These are phyloP conservation scores for Chenopodium berlandieri DNA, from an alignment of 148 eudicot genomes.

Conservation along the genomic window DNA sequence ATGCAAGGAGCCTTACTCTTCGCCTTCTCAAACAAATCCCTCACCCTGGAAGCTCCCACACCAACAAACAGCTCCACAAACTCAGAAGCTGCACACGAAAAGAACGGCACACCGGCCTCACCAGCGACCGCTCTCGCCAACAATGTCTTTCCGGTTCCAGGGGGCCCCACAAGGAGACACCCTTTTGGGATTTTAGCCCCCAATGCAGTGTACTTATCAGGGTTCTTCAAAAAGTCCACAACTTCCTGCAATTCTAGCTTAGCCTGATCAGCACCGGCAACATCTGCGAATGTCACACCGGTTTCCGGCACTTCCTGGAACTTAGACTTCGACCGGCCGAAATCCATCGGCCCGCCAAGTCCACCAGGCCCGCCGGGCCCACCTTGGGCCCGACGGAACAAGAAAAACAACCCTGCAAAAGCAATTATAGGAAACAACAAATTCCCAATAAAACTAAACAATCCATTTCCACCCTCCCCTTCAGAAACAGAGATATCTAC, in stretches of 20 bases:
- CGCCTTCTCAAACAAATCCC: constrained; percentile 97
- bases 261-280: constrained; percentile 98
- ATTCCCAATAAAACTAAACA: constrained; percentile 78
- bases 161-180: constrained; percentile 91
- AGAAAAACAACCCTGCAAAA: constrained; percentile 80
- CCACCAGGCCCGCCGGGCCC: constrained; percentile 99
- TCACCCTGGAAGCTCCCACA: constrained; percentile 93
- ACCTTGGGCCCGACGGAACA: constrained; percentile 81
- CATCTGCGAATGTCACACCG: constrained; percentile 81
- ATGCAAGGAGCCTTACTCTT: constrained; percentile 93
- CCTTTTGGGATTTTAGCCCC: constrained; percentile 99
- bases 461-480: constrained; percentile 81
- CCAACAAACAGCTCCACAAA: constrained; percentile 97
- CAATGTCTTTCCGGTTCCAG: constrained; percentile 93
- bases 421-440: constrained; percentile 77
- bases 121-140: constrained; percentile 93
- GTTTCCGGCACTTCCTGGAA: constrained; percentile 99
- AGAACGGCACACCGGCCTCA: constrained; percentile 89
- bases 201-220: constrained; percentile 90
- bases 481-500: constrained; percentile 94
- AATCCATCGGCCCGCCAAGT: constrained; percentile 98
- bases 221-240: constrained; percentile 97
- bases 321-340: constrained; percentile 94
- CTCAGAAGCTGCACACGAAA: constrained; percentile 94
- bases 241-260: constrained; percentile 94